Percentiles rank a stretch among this genome's conserved stretches.
Evolutionary conservation across 78 protist genomes (phyloP).

Genomic region (Dictyostelium brefeldianum): DNA sequence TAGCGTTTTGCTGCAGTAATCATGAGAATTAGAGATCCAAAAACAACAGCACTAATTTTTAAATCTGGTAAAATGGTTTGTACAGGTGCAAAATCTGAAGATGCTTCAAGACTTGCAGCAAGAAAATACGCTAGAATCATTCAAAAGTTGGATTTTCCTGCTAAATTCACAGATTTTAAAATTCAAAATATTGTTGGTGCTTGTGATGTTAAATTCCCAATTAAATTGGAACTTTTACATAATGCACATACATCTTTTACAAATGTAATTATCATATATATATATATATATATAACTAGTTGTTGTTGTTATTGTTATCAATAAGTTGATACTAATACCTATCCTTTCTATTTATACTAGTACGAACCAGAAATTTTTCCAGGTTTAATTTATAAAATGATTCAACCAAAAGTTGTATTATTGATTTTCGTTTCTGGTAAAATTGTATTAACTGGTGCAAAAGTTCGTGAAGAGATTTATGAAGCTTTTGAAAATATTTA

Average conservation of each 20-base stretch:
- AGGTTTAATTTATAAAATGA: slow-evolving; percentile 96
- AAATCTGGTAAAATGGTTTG: slow-evolving; percentile 97
- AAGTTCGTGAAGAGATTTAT: slow-evolving; percentile 84
- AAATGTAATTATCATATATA: slow-evolving; percentile 9
- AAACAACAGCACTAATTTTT: slow-evolving; percentile 81
- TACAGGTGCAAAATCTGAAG: slow-evolving; percentile 95
- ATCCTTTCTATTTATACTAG: background rate
- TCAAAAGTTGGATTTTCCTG: slow-evolving; percentile 88
- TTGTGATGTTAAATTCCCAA: slow-evolving; percentile 96
- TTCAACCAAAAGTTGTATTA: slow-evolving; percentile 93
- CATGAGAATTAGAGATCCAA: slow-evolving; percentile 89
- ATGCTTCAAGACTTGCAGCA: slow-evolving; percentile 91
- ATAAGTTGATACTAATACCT: background rate
- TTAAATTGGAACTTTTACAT: slow-evolving; percentile 92
- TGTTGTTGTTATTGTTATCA: background rate
- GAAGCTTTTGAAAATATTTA: slow-evolving; percentile 91
- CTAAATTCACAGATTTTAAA: slow-evolving; percentile 88
- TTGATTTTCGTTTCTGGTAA: slow-evolving; percentile 98
- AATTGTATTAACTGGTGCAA: slow-evolving; percentile 98
- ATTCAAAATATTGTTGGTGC: slow-evolving; percentile 97
- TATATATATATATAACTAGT: background rate
- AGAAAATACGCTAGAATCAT: slow-evolving; percentile 97
- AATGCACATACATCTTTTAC: slow-evolving; percentile 80
- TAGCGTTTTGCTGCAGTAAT: slow-evolving; percentile 97
- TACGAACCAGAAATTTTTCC: slow-evolving; percentile 99